Base-by-base conservation (phyloP, 2,329 filamentous ascomycete species). In the Ascochyta clinopodiicola region DNA sequence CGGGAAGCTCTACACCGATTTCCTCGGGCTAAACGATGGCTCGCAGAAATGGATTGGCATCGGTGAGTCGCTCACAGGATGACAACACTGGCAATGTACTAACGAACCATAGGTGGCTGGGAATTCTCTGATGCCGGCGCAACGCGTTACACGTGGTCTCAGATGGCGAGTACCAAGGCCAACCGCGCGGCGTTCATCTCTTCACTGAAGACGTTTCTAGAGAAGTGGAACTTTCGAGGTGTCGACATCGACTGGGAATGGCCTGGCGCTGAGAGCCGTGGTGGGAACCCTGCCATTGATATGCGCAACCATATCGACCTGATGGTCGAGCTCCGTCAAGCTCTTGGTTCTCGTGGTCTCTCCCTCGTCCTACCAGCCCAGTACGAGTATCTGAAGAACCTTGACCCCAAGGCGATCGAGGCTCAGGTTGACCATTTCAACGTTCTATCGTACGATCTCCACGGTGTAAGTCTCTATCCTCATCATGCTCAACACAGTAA, bases 181-280 rank as follows among this genome's bases (percentile, higher is more conserved):
- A 75, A 71, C 17, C 68, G 72, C n/a, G 43, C 53, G 0, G 60
- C 57, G 0, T 83, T 82, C 57, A 71, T 78, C 49, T 54, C 64
- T 1, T 74, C 69, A 0, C 57, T 81, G 0, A 51, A 75, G 2
- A 43, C 51, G 1, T 82, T 83, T 59, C 70, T 82, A 63, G 29
- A 61, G 1, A 73, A 66, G 6, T 81, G 80, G 59, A 69, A 69
- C 2, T 80, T 82, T 45, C 76, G 79, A 3, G 65, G 67, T 1
- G 67, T 80, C 2, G 79, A 82, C 45, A 60, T 82, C n/a, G 77
- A 82, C 57, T 82, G 79, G 80, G 77, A 78, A 3, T 67, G 72
- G 15, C 72, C 69, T 13, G 68, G 59, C 6, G 56, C 63, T 3
- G 31, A 54, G 13, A 76, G 78, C 25, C 69, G 78, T 4, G 63